These are phyloP conservation scores for Elongisporangium prolatum DNA, from an alignment of 352 stramenopile species.

Conservation along the genomic window DNA sequence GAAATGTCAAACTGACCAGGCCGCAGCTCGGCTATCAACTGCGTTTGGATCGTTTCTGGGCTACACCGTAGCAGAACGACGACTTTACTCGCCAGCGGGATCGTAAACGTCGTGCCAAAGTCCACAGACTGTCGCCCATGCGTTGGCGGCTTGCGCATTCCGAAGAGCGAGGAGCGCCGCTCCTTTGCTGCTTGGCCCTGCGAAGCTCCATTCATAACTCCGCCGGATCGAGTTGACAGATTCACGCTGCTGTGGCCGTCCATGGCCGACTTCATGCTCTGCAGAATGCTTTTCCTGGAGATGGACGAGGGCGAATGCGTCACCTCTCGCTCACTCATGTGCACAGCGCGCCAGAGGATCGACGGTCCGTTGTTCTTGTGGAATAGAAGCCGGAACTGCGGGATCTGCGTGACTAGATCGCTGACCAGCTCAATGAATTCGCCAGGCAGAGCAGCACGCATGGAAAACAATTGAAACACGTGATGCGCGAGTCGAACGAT, in stretches of 20 bases:
- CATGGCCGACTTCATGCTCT: not conserved
- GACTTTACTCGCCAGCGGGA: constrained; percentile 8
- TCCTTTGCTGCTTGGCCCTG: not conserved
- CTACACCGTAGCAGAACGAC: constrained; percentile 14
- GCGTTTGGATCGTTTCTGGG: constrained; percentile 7
- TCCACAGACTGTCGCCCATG: constrained; percentile 18
- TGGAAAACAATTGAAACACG: constrained; percentile 37
- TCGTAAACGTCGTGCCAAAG: constrained; percentile 24
- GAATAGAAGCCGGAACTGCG: constrained; percentile 37
- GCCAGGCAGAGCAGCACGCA: constrained; percentile 26
- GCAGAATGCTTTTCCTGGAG: not conserved
- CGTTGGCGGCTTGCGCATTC: constrained; percentile 11
- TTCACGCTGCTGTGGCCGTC: constrained; percentile 1
- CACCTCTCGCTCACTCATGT: constrained; percentile 15
- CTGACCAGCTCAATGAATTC: constrained; percentile 36
- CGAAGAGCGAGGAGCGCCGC: constrained; percentile 30
- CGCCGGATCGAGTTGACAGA: not conserved
- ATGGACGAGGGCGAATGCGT: not conserved
- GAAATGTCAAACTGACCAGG: not conserved
- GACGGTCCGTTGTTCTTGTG: constrained; percentile 30
- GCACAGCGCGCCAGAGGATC: constrained; percentile 46
- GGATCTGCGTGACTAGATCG: constrained; percentile 27
- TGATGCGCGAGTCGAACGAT: constrained; percentile 36
- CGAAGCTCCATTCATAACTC: not conserved
- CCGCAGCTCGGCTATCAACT: not conserved